A percentile compares a stretch with the other conserved stretches of the same genome.
Evolutionary conservation across 805 yeast species (phyloP).

Genomic region (Kazachstania africana): DNA sequence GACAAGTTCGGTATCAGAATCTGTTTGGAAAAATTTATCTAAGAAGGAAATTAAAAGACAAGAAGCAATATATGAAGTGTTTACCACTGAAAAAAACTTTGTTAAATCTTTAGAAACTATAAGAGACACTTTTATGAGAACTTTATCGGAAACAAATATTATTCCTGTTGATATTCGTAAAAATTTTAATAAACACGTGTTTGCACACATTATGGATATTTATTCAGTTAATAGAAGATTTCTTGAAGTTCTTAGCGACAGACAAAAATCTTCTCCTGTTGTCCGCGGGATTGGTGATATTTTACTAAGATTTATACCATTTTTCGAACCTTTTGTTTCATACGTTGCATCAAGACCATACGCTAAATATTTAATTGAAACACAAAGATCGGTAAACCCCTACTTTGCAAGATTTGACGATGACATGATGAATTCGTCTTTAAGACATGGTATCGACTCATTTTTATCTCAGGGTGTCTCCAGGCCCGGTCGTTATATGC

Average conservation of each 20-base stretch:
- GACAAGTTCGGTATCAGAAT: slow-evolving; percentile 84
- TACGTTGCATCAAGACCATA: slow-evolving; percentile 93
- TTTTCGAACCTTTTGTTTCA: slow-evolving; percentile 82
- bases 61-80: slow-evolving; percentile 88
- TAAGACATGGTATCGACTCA: slow-evolving; percentile 65
- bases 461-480: slow-evolving; percentile 92
- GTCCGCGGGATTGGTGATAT: slow-evolving; percentile 82
- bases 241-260: slow-evolving; percentile 77
- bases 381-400: slow-evolving; percentile 84
- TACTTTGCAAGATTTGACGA: slow-evolving; percentile 88
- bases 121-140: slow-evolving; percentile 88
- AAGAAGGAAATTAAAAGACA: slow-evolving; percentile 85
- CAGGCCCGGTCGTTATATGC: slow-evolving; percentile 88
- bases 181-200: slow-evolving; percentile 81
- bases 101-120: slow-evolving; percentile 89
- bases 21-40: slow-evolving; percentile 63
- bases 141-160: slow-evolving; percentile 73
- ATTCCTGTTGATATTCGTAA: slow-evolving; percentile 86
- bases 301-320: slow-evolving; percentile 69
- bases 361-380: slow-evolving; percentile 89
- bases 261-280: slow-evolving; percentile 79
- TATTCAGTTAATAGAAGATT: slow-evolving; percentile 72
- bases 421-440: slow-evolving; percentile 60
- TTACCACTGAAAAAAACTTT: slow-evolving; percentile 88
- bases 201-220: slow-evolving; percentile 80